Evolutionary conservation across 768 basidiomycete species (phyloP).

Genomic region (Pulveroboletus ravenelii): DNA sequence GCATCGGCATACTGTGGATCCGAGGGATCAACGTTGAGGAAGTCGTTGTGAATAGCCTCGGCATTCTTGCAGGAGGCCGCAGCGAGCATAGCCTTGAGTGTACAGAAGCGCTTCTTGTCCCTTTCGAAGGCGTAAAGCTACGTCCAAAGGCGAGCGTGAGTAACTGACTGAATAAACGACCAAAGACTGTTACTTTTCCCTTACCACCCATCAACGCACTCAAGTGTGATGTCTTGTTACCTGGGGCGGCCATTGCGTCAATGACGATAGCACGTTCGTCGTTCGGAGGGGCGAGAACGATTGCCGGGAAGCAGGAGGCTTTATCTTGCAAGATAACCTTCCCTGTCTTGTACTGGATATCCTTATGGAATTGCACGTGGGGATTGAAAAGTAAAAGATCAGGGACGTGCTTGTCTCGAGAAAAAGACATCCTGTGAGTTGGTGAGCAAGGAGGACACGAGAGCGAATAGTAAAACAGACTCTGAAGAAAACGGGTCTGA

Average conservation of each 20-base stretch:
- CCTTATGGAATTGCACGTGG: slow-evolving; percentile 58
- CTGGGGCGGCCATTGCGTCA: slow-evolving; percentile 94
- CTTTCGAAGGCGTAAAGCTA: slow-evolving; percentile 88
- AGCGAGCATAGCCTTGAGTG: slow-evolving; percentile 80
- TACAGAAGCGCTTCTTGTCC: slow-evolving; percentile 75
- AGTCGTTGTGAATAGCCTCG: slow-evolving; percentile 72
- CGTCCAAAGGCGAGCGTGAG: not conserved
- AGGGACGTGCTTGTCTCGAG: slow-evolving; percentile 74
- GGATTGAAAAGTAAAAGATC: slow-evolving; percentile 79
- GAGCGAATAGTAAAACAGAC: slow-evolving; percentile 28
- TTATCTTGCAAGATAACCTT: slow-evolving; percentile 95
- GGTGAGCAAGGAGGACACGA: not conserved
- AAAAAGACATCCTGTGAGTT: slow-evolving; percentile 52
- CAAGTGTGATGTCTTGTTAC: slow-evolving; percentile 95
- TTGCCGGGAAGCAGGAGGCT: slow-evolving; percentile 94
- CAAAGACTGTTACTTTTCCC: slow-evolving; percentile 56
- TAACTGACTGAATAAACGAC: not conserved
- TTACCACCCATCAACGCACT: slow-evolving; percentile 81
- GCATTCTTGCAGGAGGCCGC: slow-evolving; percentile 83
- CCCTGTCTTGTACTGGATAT: slow-evolving; percentile 68
- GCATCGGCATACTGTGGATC: slow-evolving; percentile 58
- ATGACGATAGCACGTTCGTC: slow-evolving; percentile 57
- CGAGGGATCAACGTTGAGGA: slow-evolving; percentile 69
- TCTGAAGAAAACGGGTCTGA: slow-evolving; percentile 49
- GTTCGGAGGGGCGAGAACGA: slow-evolving; percentile 71